Percentiles rank a stretch among this genome's conserved stretches.
phyloP scores from a whole-genome alignment of 176 grass and related monocot species.

The Carex kokanica region DNA sequence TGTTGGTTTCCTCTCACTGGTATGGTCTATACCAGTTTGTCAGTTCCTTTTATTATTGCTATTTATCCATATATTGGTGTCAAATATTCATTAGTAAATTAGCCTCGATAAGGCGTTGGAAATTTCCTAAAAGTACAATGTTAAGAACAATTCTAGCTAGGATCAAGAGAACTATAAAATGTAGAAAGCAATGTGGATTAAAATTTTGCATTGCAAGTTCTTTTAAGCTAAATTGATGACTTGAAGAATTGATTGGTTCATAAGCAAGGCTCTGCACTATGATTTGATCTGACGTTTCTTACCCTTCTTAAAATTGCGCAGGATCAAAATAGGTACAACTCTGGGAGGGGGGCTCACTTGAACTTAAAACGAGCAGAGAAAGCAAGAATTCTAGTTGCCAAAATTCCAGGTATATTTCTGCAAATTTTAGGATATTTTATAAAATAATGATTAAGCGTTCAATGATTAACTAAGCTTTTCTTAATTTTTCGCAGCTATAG shows the following conservation, averaged over 20 bases:
- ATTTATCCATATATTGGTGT: no score
- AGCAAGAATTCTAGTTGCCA: constrained; percentile 62
- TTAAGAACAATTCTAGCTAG: no score
- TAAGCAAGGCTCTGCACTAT: background rate
- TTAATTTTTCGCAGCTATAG: constrained; percentile 46
- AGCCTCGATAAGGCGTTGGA: no score
- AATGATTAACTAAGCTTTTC: constrained; percentile 7
- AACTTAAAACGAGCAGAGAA: constrained; percentile 93
- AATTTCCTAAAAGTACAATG: no score
- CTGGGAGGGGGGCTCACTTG: constrained; percentile 87
- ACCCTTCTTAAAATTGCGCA: constrained; percentile 34
- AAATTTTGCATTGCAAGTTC: no score
- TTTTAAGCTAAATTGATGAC: no score
- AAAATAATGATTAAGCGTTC: constrained; percentile 11
- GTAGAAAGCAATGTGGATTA: no score
- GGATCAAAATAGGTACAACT: constrained; percentile 79
- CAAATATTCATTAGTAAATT: no score
- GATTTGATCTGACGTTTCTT: background rate
- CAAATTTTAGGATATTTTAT: background rate
- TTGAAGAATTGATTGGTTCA: no score
- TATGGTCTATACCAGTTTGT: background rate
- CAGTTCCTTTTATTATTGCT: background rate
- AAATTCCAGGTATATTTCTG: constrained; percentile 73
- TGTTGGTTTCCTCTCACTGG: background rate
- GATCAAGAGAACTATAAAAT: no score